These are phyloP conservation scores for Odontarrhena argentea DNA, from an alignment of 345 rosid species.

Conservation along the genomic window DNA sequence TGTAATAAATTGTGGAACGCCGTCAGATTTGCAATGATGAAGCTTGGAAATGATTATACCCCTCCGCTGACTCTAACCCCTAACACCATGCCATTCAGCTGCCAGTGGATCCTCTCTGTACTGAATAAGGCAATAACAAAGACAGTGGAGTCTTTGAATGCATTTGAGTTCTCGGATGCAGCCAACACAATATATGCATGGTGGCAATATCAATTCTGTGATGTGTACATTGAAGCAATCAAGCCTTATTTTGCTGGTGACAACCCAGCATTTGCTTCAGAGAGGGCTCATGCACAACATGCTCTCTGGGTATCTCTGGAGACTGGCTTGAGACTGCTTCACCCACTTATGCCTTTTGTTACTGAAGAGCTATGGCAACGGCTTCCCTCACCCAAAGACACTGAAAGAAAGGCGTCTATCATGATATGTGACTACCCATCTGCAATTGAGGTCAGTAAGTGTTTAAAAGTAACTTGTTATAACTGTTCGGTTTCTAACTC, in stretches of 20 bases:
- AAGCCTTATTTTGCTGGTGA: constrained; percentile 69
- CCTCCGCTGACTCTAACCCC: constrained; percentile 52
- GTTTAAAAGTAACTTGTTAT: too few species aligned
- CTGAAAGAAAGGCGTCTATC: constrained; percentile 55
- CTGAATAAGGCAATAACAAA: constrained; percentile 63
- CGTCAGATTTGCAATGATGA: constrained; percentile 80
- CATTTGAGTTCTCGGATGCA: constrained; percentile 70
- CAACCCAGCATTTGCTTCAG: constrained; percentile 49
- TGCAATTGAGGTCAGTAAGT: constrained; percentile 31
- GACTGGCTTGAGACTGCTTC: constrained; percentile 72
- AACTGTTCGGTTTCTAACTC: too few species aligned
- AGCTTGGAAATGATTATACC: constrained; percentile 60
- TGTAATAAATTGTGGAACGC: constrained; percentile 92
- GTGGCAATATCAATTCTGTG: constrained; percentile 92
- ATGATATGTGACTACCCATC: constrained; percentile 73
- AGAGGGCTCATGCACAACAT: constrained; percentile 54
- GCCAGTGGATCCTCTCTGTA: constrained; percentile 78
- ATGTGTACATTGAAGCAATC: constrained; percentile 73
- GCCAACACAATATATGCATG: constrained; percentile 61
- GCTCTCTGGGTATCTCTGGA: constrained; percentile 75
- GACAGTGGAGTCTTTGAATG: constrained; percentile 49
- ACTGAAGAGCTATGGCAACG: constrained; percentile 90
- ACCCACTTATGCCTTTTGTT: constrained; percentile 86
- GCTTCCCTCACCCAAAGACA: constrained; percentile 49
- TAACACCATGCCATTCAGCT: constrained; percentile 59